Conservation (phyloP, 805 yeast species). For the Diddensiella santjacobensis region DNA sequence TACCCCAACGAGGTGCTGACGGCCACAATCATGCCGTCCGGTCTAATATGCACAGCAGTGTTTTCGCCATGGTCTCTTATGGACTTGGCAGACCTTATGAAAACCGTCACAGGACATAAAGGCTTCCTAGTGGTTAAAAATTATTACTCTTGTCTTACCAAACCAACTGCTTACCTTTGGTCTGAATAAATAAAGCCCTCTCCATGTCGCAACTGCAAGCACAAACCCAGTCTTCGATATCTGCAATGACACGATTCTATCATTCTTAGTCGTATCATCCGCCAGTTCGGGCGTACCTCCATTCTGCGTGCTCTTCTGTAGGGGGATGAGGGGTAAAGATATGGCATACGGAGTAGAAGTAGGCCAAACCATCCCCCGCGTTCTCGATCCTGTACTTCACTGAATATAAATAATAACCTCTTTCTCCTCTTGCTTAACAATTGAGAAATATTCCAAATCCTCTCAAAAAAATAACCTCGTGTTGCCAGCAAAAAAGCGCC, state of each 20-base stretch:
- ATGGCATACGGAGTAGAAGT: slow-evolving; percentile 29
- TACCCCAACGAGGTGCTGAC: slow-evolving; percentile 26
- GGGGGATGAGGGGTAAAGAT: slow-evolving; percentile 24
- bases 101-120: slow-evolving; percentile 46
- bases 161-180: slow-evolving; percentile 30
- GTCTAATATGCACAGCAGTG: slow-evolving; percentile 37
- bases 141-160: too few relatives aligned
- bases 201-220: slow-evolving; percentile 35
- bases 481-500: too few relatives aligned
- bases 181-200: slow-evolving; percentile 40
- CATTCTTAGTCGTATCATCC: slow-evolving; percentile 15
- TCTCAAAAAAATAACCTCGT: too few relatives aligned
- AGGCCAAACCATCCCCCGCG: slow-evolving; percentile 33
- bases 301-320: slow-evolving; percentile 5
- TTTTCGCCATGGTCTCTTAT: slow-evolving; percentile 48
- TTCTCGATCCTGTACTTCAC: too few relatives aligned
- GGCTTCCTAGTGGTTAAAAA: slow-evolving; percentile 28
- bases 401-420: too few relatives aligned
- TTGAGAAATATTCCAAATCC: too few relatives aligned
- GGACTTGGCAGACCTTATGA: slow-evolving; percentile 43
- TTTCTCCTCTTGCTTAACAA: too few relatives aligned
- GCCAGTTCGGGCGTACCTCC: slow-evolving; percentile 7
- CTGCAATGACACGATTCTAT: slow-evolving; percentile 35
- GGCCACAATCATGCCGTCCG: slow-evolving; percentile 40
- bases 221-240: slow-evolving; percentile 31